A percentile compares a stretch with the other conserved stretches of the same genome.
These are phyloP conservation scores for Morella rubra DNA, from an alignment of 306 rosid species.

Conservation along the genomic window DNA sequence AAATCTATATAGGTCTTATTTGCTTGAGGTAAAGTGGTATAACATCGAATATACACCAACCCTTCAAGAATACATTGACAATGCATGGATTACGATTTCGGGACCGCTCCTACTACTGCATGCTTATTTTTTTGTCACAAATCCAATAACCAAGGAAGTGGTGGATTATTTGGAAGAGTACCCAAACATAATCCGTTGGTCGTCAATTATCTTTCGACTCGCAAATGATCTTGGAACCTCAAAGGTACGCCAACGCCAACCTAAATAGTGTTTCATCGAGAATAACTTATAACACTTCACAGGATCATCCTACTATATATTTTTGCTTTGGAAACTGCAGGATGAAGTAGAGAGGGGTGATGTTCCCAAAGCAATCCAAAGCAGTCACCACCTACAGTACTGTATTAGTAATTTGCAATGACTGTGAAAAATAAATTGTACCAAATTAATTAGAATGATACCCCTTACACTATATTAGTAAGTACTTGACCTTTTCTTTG, in stretches of 20 bases:
- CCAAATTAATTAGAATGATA: too few relatives aligned
- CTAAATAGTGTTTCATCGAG: neutral
- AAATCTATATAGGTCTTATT: conserved; percentile 9
- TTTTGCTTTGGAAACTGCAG: neutral
- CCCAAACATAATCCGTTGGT: neutral
- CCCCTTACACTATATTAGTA: too few relatives aligned
- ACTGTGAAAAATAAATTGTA: too few relatives aligned
- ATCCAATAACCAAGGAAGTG: neutral
- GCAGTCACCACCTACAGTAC: too few relatives aligned
- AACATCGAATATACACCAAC: conserved; percentile 2
- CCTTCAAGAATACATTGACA: conserved; percentile 13
- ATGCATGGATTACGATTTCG: conserved; percentile 21
- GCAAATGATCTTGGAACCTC: conserved; percentile 29
- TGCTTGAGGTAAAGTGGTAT: conserved; percentile 14
- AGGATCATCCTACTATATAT: neutral
- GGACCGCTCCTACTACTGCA: conserved; percentile 4
- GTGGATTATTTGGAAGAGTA: conserved; percentile 1
- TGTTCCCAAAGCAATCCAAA: conserved; percentile 20
- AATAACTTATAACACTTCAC: neutral
- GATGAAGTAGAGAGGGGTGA: conserved; percentile 16
- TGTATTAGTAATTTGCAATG: too few relatives aligned
- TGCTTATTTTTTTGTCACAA: conserved; percentile 1
- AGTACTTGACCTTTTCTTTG: too few relatives aligned
- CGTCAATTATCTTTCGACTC: conserved; percentile 16
- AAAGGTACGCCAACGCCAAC: neutral